Evolutionary conservation across 1,139 yeast genomes (phyloP), one percentile per base, ranked within the genome.

Genomic region (Kurtzmaniella quercitrusa): DNA sequence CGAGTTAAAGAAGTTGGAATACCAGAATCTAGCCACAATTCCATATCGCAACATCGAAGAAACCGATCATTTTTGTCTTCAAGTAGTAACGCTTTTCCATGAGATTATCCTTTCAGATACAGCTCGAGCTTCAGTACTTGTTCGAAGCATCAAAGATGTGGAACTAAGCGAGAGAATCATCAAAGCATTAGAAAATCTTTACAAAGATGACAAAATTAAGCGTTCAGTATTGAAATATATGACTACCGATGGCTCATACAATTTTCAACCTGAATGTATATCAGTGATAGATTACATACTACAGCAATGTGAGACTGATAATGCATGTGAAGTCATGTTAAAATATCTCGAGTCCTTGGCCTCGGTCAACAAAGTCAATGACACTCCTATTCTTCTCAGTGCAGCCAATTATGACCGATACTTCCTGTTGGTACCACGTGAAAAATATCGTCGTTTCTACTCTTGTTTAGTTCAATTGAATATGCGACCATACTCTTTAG

Each of bases 381-480:
- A 56, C 0, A 43, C 41, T 1, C 61, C 69, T 6, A 50, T 70
- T 1, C 36, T 57, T 3, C 45, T 68, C 20, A 49, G 50, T 4
- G 42, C 47, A 2, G 30, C 45, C 1, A 39, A 50, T 12, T 68
- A 57, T 48, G 47, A 53, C 4, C 45, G 47, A 5, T 45, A 71
- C 9, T 45, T 62, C n/a, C 40, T 44, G 3, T 32, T 54, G 11
- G 47, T 63, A 1, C 60, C 67, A 0, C 42, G 54, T 1, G 22
- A 52, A 2, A 49, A 57, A 28, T 51, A 59, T 38, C 50, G 53
- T 5, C 61, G 59, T 17, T 51, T 71, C 15, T 71, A 59, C 49
- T 58, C 63, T 47, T 68, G 57, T 38, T 48, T 70, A 40, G 56
- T 72, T 12, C 60, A 63, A 30, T 45, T 70, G 15, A 71, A 71